Evolutionary conservation across 345 rosid genomes (phyloP).

Genomic region (Euclidium syriacum): DNA sequence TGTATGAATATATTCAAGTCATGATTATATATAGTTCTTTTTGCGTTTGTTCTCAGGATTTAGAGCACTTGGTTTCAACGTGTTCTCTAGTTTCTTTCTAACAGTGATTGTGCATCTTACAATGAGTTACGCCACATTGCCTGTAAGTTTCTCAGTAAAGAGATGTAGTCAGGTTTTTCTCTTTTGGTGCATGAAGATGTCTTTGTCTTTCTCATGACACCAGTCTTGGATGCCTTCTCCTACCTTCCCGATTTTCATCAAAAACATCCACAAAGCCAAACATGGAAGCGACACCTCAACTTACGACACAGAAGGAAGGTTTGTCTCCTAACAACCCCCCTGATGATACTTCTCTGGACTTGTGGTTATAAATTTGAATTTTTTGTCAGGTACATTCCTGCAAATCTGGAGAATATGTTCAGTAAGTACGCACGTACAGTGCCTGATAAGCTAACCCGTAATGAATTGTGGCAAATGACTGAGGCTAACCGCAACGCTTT

Average conservation of each 20-base stretch:
- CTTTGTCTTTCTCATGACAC: neutral
- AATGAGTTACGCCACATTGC: conserved; percentile 48
- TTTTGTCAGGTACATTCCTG: conserved; percentile 45
- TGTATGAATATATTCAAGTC: no score
- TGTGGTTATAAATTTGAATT: neutral
- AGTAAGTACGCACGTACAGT: conserved; percentile 57
- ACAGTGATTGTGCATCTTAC: conserved; percentile 36
- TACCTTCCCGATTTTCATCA: conserved; percentile 41
- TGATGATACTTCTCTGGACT: neutral
- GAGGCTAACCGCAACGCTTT: conserved; percentile 40
- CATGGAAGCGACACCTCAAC: conserved; percentile 62
- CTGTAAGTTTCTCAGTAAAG: conserved; percentile 34
- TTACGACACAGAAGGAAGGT: conserved; percentile 67
- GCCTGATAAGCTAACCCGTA: conserved; percentile 45
- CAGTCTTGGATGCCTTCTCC: conserved; percentile 58
- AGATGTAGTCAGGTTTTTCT: neutral
- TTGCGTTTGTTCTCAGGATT: conserved; percentile 38
- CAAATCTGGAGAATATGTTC: conserved; percentile 52
- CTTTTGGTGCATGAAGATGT: neutral
- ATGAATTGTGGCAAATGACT: conserved; percentile 63
- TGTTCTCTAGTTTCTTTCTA: conserved; percentile 36
- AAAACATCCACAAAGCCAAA: conserved; percentile 56
- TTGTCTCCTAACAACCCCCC: neutral
- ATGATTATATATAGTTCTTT: neutral
- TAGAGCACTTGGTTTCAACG: conserved; percentile 51